A percentile compares a stretch with the other conserved stretches of the same genome.
phyloP scores from a whole-genome alignment of 1,284 basidiomycete genomes.

The Irpex sp. region DNA sequence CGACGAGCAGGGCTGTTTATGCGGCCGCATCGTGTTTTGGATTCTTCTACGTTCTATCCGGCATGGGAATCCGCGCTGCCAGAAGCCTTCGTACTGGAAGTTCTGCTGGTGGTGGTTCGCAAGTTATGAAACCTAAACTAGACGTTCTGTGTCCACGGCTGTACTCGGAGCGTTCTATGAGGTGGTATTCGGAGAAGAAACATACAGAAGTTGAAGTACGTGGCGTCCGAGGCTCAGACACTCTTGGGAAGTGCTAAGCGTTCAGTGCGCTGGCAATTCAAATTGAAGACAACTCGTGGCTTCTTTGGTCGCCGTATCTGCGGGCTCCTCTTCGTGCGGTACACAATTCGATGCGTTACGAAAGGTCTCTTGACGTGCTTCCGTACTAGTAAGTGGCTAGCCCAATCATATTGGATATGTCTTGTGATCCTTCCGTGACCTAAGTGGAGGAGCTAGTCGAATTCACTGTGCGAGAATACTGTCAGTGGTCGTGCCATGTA shows the following conservation, averaged over 20 bases:
- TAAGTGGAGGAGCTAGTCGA: neutral
- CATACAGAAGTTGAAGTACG: neutral
- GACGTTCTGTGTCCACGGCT: neutral
- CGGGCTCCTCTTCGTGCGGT: neutral
- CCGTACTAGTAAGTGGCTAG: neutral
- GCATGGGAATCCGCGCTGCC: neutral
- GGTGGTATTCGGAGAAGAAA: neutral
- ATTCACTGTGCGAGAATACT: neutral
- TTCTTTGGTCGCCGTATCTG: neutral
- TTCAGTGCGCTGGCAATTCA: neutral
- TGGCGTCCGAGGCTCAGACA: neutral
- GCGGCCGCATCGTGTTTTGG: neutral
- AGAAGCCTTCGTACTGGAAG: neutral
- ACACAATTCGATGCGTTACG: neutral
- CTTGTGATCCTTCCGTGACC: neutral
- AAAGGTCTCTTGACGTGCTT: neutral
- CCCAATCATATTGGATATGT: neutral
- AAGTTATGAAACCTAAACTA: neutral
- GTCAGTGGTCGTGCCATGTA: neutral
- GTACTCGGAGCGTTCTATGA: neutral
- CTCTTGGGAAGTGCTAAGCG: neutral
- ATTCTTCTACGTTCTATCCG: neutral
- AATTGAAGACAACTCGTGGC: neutral
- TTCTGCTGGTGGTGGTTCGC: neutral
- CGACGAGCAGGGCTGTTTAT: neutral